phyloP scores from a whole-genome alignment of 202 grass and related monocot genomes.

The Alloteropsis angusta region DNA sequence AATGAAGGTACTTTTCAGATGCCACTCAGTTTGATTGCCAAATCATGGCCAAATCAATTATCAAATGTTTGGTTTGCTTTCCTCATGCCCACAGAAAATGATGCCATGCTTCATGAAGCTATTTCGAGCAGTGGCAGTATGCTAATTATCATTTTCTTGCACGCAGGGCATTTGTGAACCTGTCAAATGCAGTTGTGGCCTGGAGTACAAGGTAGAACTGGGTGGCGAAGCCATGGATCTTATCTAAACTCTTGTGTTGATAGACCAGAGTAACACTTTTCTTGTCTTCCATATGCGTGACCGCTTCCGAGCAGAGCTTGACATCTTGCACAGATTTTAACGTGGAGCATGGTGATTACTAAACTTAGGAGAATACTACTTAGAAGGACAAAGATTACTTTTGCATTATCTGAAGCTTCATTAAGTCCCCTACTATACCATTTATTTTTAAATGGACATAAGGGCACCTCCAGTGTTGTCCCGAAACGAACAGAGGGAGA shows the following conservation, averaged over 20 bases:
- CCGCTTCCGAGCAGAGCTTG: neutral
- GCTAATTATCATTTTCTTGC: conserved; percentile 9
- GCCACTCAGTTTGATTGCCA: conserved; percentile 14
- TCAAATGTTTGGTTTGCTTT: neutral
- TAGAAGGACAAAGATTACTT: neutral
- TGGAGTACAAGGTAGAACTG: conserved; percentile 55
- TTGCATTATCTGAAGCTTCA: neutral
- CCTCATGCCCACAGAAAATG: neutral
- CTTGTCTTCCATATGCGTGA: neutral
- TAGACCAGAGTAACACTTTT: neutral
- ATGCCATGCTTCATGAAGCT: neutral
- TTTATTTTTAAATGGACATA: too few species aligned
- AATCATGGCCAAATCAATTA: neutral
- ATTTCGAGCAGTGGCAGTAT: neutral
- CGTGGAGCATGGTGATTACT: neutral
- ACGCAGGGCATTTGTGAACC: conserved; percentile 46
- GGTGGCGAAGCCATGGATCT: conserved; percentile 23
- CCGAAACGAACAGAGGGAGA: too few species aligned
- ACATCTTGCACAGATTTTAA: neutral
- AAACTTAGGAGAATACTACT: neutral
- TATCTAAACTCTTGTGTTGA: conserved; percentile 10
- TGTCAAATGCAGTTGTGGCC: conserved; percentile 53
- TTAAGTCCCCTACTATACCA: neutral
- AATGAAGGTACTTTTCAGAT: conserved; percentile 53
- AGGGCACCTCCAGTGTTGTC: too few species aligned